Evolutionary conservation across 2,329 filamentous ascomycete species (phyloP).

Genomic region (Cordyceps cateniannulata): DNA sequence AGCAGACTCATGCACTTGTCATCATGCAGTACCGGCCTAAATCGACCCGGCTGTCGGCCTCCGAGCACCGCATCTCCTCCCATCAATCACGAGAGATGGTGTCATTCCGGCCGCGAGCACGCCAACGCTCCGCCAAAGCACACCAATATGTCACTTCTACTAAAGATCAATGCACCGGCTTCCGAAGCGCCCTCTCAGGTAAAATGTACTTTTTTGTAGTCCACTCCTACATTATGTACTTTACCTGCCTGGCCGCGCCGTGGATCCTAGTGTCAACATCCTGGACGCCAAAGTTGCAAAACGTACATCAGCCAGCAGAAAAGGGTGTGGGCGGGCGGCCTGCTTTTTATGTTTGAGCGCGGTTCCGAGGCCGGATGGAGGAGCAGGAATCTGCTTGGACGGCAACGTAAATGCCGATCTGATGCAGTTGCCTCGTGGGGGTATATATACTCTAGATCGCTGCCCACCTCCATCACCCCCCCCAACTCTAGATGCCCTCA

Average conservation of each 20-base stretch:
- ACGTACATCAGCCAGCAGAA: not conserved
- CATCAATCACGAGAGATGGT: not conserved
- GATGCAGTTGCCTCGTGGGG: not conserved
- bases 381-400: not conserved
- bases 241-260: not conserved
- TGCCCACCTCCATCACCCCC: slow-evolving; percentile 17
- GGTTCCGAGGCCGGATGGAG: not conserved
- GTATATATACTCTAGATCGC: slow-evolving; percentile 15
- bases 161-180: not conserved
- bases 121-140: slow-evolving; percentile 11
- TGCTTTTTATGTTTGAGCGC: not conserved
- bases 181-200: not conserved
- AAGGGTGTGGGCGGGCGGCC: not conserved
- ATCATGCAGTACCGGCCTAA: not conserved
- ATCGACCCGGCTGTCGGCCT: slow-evolving; percentile 1
- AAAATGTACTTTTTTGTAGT: not conserved
- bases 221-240: not conserved
- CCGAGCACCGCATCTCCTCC: not conserved
- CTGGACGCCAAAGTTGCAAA: slow-evolving; percentile 6
- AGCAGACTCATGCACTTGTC: not conserved
- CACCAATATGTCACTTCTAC: not conserved
- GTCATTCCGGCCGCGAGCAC: slow-evolving; percentile 11
- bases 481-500: slow-evolving; percentile 13
- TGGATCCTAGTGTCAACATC: slow-evolving; percentile 5
- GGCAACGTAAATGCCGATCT: not conserved